These are phyloP conservation scores for Yamadazyma trypodendri DNA, from an alignment of 1,139 yeast species.

Conservation along the genomic window DNA sequence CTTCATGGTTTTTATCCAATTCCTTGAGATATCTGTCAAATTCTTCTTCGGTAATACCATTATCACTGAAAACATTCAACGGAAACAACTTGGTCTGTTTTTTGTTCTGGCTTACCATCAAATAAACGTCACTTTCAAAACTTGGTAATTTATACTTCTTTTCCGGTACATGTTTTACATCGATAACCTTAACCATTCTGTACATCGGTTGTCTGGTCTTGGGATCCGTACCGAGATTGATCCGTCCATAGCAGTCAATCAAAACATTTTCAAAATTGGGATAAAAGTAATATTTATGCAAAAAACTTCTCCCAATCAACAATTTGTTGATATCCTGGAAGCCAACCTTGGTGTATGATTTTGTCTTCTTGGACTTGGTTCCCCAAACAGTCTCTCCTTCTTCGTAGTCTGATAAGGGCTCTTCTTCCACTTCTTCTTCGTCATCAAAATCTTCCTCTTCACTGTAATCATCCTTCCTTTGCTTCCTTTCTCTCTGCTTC, in stretches of 20 bases:
- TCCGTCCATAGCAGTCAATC: slow-evolving; percentile 74
- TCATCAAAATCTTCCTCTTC: slow-evolving; percentile 44
- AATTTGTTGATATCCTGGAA: slow-evolving; percentile 66
- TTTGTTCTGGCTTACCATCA: slow-evolving; percentile 64
- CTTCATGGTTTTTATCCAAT: slow-evolving; percentile 56
- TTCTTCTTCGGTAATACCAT: slow-evolving; percentile 65
- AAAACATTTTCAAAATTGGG: slow-evolving; percentile 73
- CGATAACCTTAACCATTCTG: slow-evolving; percentile 79
- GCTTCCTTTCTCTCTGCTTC: slow-evolving; percentile 75
- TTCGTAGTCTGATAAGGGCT: slow-evolving; percentile 27
- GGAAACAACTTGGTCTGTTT: slow-evolving; percentile 72
- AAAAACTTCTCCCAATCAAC: slow-evolving; percentile 72
- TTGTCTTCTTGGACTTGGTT: slow-evolving; percentile 30
- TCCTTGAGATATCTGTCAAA: slow-evolving; percentile 66
- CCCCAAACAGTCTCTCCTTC: slow-evolving; percentile 55
- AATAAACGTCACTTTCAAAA: slow-evolving; percentile 57
- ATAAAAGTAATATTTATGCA: slow-evolving; percentile 75
- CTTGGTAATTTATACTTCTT: slow-evolving; percentile 58
- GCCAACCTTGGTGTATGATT: slow-evolving; percentile 22
- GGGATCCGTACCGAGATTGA: slow-evolving; percentile 72
- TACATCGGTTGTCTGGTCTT: slow-evolving; percentile 67
- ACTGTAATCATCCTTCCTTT: slow-evolving; percentile 32
- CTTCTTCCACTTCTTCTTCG: slow-evolving; percentile 36
- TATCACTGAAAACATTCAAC: slow-evolving; percentile 77
- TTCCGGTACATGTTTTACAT: slow-evolving; percentile 51